Evolutionary conservation across 176 grass and related monocot species (phyloP).

Genomic region (Ananas comosus): DNA sequence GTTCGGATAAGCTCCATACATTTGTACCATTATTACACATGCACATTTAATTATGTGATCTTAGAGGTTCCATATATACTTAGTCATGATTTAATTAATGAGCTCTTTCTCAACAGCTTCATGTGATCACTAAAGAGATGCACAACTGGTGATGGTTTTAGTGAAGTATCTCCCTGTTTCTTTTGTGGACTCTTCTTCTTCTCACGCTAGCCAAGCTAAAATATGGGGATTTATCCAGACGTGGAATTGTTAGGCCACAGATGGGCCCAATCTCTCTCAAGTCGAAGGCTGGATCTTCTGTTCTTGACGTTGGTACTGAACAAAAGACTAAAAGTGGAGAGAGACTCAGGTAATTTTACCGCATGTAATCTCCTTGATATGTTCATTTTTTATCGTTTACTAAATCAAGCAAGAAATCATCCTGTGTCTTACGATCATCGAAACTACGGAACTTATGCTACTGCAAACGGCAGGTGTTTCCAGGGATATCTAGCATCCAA

Average conservation of each 20-base stretch:
- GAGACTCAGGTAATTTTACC: constrained; percentile 47
- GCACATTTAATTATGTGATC: not conserved
- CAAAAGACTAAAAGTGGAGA: constrained; percentile 34
- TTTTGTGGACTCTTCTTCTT: constrained; percentile 37
- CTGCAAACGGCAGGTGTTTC: constrained; percentile 25
- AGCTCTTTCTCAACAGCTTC: constrained; percentile 21
- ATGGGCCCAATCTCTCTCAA: constrained; percentile 45
- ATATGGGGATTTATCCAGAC: constrained; percentile 41
- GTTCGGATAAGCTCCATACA: not conserved
- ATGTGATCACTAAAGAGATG: constrained; percentile 45
- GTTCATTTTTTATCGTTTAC: not conserved
- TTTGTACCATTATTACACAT: not conserved
- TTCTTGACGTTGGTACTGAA: constrained; percentile 56
- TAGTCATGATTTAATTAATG: no score
- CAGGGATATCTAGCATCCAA: constrained; percentile 24
- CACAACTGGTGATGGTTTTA: constrained; percentile 45
- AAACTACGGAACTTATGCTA: not conserved
- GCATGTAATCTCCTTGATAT: not conserved
- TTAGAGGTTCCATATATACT: not conserved
- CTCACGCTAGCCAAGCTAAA: constrained; percentile 21
- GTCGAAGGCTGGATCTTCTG: constrained; percentile 36
- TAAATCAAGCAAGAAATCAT: not conserved
- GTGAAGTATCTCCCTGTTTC: constrained; percentile 21
- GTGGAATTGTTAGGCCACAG: constrained; percentile 47
- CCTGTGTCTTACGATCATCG: not conserved